Evolutionary conservation across 1,139 yeast genomes (phyloP).

Genomic region (Arxiozyma heterogenica): DNA sequence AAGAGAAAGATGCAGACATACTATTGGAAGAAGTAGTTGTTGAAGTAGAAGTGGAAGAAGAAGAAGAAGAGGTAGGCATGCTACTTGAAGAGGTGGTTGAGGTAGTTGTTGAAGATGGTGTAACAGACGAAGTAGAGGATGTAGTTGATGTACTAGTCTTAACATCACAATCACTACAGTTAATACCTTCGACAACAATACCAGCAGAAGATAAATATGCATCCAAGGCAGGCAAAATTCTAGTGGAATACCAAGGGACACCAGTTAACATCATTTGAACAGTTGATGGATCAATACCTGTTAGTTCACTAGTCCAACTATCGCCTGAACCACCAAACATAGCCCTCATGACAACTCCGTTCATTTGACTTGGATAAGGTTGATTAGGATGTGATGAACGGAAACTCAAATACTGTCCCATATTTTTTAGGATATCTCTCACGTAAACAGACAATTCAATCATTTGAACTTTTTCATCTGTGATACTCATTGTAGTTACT

Average conservation of each 20-base stretch:
- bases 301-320: background rate
- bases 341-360: background rate
- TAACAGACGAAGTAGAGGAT: background rate
- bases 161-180: background rate
- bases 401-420: conserved; percentile 1
- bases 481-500: conserved; percentile 5
- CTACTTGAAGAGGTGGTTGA: background rate
- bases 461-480: conserved; percentile 4
- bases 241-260: conserved; percentile 38
- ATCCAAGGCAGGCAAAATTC: conserved; percentile 23
- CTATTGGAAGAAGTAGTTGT: too few species aligned
- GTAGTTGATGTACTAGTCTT: background rate
- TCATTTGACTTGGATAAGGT: conserved; percentile 5
- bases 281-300: conserved; percentile 2
- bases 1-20: background rate
- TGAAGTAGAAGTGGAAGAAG: too few species aligned
- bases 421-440: conserved; percentile 4
- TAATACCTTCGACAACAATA: conserved; percentile 5
- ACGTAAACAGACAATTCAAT: conserved; percentile 6
- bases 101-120: background rate
- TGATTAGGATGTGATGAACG: conserved; percentile 3
- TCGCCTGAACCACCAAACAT: background rate
- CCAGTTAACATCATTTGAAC: conserved; percentile 32
- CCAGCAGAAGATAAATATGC: conserved; percentile 1
- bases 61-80: background rate